Conservation (phyloP, 1,284 basidiomycete genomes). For the Pholiota adiposa region DNA sequence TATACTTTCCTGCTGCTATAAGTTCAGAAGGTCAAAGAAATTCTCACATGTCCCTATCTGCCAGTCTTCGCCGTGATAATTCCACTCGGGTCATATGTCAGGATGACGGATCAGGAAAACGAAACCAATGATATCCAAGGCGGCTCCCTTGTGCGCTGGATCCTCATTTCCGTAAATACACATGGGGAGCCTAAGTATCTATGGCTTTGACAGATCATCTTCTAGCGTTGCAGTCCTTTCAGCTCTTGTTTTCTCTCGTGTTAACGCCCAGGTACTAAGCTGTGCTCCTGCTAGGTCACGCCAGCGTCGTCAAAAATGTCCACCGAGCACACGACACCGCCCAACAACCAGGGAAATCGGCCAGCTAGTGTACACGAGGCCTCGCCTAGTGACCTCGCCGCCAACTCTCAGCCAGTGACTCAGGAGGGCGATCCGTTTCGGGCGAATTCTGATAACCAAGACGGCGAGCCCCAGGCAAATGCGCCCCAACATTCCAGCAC, state of each 20-base stretch:
- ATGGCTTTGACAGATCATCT: neutral
- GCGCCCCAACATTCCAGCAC: neutral
- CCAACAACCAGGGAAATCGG: neutral
- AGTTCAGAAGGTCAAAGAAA: neutral
- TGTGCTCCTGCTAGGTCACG: neutral
- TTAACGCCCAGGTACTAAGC: slow-evolving; percentile 1
- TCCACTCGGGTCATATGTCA: slow-evolving; percentile 15
- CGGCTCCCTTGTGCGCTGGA: neutral
- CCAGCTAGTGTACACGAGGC: slow-evolving; percentile 5
- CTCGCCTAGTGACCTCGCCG: neutral
- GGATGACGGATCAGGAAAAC: neutral
- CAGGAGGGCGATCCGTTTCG: slow-evolving; percentile 1
- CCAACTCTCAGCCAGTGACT: neutral
- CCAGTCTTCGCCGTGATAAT: slow-evolving; percentile 10
- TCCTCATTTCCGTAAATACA: neutral
- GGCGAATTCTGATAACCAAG: neutral
- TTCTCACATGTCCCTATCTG: neutral
- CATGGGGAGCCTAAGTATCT: neutral
- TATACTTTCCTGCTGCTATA: neutral
- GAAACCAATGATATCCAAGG: neutral
- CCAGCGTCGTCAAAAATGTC: slow-evolving; percentile 1
- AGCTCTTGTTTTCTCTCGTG: neutral
- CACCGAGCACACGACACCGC: slow-evolving; percentile 9
- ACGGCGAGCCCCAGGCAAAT: neutral
- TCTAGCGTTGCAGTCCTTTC: neutral